Evolutionary conservation across 2,329 filamentous ascomycete species (phyloP), one percentile per base, ranked within the genome.

Genomic region (Atkinsonella texensis): DNA sequence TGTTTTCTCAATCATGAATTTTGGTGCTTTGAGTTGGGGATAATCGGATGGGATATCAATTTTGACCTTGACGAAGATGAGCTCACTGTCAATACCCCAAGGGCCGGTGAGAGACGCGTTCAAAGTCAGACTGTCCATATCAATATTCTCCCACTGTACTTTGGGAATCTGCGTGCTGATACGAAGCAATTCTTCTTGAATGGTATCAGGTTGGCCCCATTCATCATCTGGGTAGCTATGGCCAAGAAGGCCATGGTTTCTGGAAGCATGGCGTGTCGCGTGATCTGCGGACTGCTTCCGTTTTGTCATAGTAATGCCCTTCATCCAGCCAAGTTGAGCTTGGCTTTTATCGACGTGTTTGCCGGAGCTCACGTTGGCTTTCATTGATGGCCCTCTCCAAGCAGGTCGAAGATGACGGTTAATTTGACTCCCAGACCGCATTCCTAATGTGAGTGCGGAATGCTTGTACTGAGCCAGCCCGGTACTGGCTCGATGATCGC

Each of bases 321-420:
- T 83, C 77, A 85, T 84, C 81, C 81, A 85, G 13, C 77, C 79
- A 51, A 85, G 80, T 55, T 84, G 80, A 20, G 76, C 74, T 46
- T 76, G 71, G 52, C 70, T 76, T 39, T 71, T 69, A 52, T 79
- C 74, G 28, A 65, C 51, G 17, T 69, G 61, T 48, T 69, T 74
- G 15, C 65, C 65, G 5, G 66, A 62, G 2, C 65, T 61, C 20
- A 70, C 69, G 52, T 75, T 77, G 23, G 75, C 75, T 59, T 78
- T 81, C 78, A 82, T 81, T 1, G 78, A 78, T 2, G 75, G 74
- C 3, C 76, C 73, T 56, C 73, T 71, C 78, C 77, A 81, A 3
- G 70, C 69, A 10, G 73, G 57, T 44, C 58, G 60, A 46, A 59
- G 56, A 20, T 66, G 63, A 48, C 65, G 62, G 40, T 58, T 62